Evolutionary conservation across 2,329 filamentous ascomycete species (phyloP), one percentile per base, ranked within the genome.

Genomic region (Helminthosporium solani): DNA sequence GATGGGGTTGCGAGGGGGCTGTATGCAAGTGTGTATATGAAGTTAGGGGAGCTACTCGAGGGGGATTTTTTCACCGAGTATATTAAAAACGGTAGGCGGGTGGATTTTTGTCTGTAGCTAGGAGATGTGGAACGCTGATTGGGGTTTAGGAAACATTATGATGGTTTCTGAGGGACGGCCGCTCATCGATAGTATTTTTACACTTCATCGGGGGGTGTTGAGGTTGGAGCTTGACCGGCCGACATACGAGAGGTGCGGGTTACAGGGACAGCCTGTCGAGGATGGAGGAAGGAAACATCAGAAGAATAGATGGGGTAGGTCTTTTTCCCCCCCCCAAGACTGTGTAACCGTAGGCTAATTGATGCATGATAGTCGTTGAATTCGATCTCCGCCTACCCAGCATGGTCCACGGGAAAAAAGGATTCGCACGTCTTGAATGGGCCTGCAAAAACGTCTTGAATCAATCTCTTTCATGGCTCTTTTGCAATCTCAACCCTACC

Each of bases 331-430:
- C n/a, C n/a, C n/a, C n/a, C n/a, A n/a, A n/a, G n/a, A n/a, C n/a
- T n/a, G n/a, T n/a, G n/a, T n/a, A n/a, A n/a, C n/a, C n/a, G n/a
- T n/a, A n/a, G n/a, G n/a, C n/a, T n/a, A n/a, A n/a, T n/a, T n/a
- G n/a, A n/a, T n/a, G n/a, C n/a, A n/a, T n/a, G n/a, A 15, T 36
- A 94, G 88, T 85, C 21, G 81, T 97, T 36, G 83, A 92, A 57
- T 76, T 87, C 40, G 85, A 97, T 49, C 78, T 99, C 21, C 81
- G 85, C 15, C 75, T 78, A 4, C 80, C 84, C 1, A 84, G 84
- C 0, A 96, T 96, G 88, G 68, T 89, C 7, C 85, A 84, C 43
- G 90, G 90, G 3, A 94, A 90, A 67, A 90, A 87, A 53, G 86
- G 84, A 0, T 96, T 95, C 60, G 85, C 91, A 52, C 78, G 89